Evolutionary conservation across 495 filamentous ascomycete genomes (phyloP).

Genomic region (Aspergillus kassunensis): DNA sequence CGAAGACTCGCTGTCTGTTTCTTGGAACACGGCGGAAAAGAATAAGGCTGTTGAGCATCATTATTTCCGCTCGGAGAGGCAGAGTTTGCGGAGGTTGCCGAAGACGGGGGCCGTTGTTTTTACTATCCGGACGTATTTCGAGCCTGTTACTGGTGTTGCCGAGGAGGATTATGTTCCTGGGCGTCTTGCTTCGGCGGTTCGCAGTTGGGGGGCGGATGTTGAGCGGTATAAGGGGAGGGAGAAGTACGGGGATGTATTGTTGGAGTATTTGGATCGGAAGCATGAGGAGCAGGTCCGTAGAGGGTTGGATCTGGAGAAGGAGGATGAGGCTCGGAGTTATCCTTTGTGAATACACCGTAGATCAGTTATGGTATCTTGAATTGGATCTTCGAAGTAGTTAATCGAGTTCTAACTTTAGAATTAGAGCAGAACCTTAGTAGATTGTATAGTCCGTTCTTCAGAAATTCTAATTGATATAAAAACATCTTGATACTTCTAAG

Average conservation of each 20-base stretch:
- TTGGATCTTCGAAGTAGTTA: no score
- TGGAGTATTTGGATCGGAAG: slow-evolving; percentile 78
- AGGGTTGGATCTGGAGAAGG: slow-evolving; percentile 58
- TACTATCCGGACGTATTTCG: slow-evolving; percentile 77
- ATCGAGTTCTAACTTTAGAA: no score
- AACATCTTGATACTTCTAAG: no score
- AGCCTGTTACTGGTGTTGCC: slow-evolving; percentile 60
- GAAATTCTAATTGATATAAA: no score
- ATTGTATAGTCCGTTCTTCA: no score
- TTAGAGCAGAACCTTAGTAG: no score
- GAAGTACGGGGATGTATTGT: slow-evolving; percentile 69
- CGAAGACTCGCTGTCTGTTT: slow-evolving; percentile 61
- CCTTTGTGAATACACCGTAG: slow-evolving; percentile 33
- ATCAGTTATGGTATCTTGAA: no score
- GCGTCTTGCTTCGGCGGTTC: slow-evolving; percentile 63
- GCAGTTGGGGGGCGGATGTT: slow-evolving; percentile 88
- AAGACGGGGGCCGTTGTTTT: slow-evolving; percentile 73
- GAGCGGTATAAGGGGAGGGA: slow-evolving; percentile 80
- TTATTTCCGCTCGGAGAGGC: slow-evolving; percentile 76
- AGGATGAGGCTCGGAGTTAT: slow-evolving; percentile 56
- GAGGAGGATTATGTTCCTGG: slow-evolving; percentile 71
- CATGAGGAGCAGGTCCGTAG: slow-evolving; percentile 69
- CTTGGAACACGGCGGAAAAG: slow-evolving; percentile 77
- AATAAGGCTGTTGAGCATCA: slow-evolving; percentile 71
- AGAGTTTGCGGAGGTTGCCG: slow-evolving; percentile 70